phyloP scores from a whole-genome alignment of 2,329 filamentous ascomycete species.

The Cercospora sojina region DNA sequence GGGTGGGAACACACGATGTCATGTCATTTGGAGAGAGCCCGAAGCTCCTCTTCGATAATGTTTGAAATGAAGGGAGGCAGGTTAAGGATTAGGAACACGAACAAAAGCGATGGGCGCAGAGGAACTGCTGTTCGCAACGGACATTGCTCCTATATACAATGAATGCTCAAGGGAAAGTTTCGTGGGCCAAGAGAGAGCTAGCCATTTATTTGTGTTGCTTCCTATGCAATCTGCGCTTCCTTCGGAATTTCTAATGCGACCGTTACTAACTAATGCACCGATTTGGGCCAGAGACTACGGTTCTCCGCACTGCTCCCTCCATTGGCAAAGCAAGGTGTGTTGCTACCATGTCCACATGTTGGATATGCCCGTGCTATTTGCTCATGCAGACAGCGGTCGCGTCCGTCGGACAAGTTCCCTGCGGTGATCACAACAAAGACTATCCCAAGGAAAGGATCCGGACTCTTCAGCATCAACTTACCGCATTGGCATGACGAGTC shows the following conservation, averaged over 20 bases:
- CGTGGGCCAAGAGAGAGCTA: not conserved
- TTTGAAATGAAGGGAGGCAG: not conserved
- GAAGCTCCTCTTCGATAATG: not conserved
- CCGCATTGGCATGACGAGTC: not conserved
- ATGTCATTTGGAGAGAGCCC: not conserved
- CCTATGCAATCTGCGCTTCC: not conserved
- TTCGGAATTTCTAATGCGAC: not conserved
- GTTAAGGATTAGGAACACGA: not conserved
- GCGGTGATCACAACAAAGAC: not conserved
- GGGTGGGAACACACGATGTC: not conserved
- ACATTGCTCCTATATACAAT: not conserved
- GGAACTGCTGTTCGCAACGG: not conserved
- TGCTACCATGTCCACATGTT: not conserved
- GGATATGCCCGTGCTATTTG: not conserved
- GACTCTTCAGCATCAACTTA: not conserved
- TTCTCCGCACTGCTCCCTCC: not conserved
- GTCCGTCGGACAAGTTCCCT: not conserved
- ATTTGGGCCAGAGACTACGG: not conserved
- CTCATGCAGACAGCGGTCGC: not conserved
- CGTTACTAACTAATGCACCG: not conserved
- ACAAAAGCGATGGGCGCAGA: not conserved
- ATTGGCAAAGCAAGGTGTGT: not conserved
- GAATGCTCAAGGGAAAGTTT: not conserved
- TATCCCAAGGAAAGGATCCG: not conserved
- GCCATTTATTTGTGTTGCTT: not conserved